Base-by-base conservation (phyloP, 1,284 basidiomycete genomes). In the Cutaneotrichosporon cyanovorans region DNA sequence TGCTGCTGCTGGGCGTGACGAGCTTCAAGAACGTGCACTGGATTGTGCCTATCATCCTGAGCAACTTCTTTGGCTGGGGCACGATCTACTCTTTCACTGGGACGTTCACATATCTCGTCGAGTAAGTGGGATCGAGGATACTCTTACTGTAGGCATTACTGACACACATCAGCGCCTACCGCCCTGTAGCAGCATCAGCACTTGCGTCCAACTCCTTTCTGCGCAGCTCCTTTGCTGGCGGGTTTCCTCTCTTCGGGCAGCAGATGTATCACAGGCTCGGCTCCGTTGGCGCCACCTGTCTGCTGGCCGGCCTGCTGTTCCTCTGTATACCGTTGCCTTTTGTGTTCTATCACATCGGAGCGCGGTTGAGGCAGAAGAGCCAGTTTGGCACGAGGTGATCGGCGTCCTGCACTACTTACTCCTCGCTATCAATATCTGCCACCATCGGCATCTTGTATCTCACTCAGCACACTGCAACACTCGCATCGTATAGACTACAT, bases 1-100 rank as follows among this genome's bases (percentile, higher is more conserved):
- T 87, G 1, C 84, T 81, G 65, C 80, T 81, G 71, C 75, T 87
- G 40, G 84, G 84, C 0, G 84, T 84, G 55, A 85, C 84, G 1
- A 81, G 80, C 1, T 84, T 82, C 62, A 69, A 71, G 7, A 64
- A 63, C 15, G 79, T 87, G 0, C 85, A 80, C 50, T 88, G 85
- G 85, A 82, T 63, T 30, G 46, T 65, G 16, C 59, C 62, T 5
- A 63, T 63, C 37, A 38, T 66, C 21, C 28, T 47, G 15, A 48
- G 51, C 9, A 40, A 42, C 19, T 56, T 66, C 36, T 73, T 74
- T 46, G 72, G 73, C 21, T 48, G 56, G 31, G 72, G 70, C 4
- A 59, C 71, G 42, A 76, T 80, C 41, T 82, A 78, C 56, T 75
- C 79, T 22, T 87, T 80, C 66, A 80, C 78, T 0, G 77, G 78